Conservation (phyloP, 164 flowering plant genomes). For the Houttuynia cordata region DNA sequence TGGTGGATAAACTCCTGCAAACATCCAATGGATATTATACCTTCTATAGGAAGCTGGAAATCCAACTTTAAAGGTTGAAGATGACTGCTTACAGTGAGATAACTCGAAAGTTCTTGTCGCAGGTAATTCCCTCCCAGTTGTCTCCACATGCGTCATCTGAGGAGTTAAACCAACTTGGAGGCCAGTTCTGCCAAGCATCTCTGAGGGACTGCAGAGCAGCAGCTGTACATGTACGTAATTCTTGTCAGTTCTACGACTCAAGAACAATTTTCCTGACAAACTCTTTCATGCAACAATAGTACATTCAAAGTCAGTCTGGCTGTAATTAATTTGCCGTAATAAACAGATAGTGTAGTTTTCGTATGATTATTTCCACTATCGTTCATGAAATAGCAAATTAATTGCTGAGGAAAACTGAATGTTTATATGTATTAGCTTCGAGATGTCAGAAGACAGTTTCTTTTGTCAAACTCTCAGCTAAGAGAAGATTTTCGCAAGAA, state of each 20-base stretch:
- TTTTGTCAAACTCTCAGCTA: too few species aligned
- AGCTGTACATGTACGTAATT: conserved; percentile 27
- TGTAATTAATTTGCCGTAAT: neutral
- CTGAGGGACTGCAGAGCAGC: conserved; percentile 42
- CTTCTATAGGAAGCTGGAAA: neutral
- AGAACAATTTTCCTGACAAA: neutral
- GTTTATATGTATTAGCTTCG: too few species aligned
- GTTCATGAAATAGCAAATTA: too few species aligned
- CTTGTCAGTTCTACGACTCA: neutral
- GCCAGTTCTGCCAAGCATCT: conserved; percentile 49
- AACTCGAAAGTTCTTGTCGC: conserved; percentile 50
- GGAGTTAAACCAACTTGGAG: conserved; percentile 71
- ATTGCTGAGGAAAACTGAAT: too few species aligned
- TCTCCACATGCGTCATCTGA: conserved; percentile 67
- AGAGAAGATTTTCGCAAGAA: too few species aligned
- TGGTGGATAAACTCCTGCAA: conserved; percentile 64
- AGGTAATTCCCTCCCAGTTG: conserved; percentile 78
- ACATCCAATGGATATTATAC: neutral
- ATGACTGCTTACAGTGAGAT: conserved; percentile 35
- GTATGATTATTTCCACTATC: too few species aligned
- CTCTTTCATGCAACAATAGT: too few species aligned
- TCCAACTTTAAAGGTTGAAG: conserved; percentile 10
- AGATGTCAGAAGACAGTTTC: too few species aligned
- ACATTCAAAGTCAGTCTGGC: too few species aligned
- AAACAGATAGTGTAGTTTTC: neutral